A percentile compares a stretch with the other conserved stretches of the same genome.
phyloP scores from a whole-genome alignment of 495 filamentous ascomycete genomes.

The Penicillium canariense region DNA sequence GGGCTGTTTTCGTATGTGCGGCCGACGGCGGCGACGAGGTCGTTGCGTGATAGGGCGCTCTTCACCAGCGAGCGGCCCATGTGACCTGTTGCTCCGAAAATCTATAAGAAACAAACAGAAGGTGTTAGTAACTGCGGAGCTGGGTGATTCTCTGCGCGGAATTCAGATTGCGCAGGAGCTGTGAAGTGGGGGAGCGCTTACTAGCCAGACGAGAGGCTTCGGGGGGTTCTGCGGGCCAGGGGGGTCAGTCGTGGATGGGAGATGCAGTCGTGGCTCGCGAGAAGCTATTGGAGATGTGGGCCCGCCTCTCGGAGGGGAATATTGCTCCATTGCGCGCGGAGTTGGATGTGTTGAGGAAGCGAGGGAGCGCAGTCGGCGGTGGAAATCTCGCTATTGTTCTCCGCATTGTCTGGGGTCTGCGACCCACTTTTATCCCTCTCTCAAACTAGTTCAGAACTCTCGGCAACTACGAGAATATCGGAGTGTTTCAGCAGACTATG shows the following conservation, averaged over 20 bases:
- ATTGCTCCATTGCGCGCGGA: slow-evolving; percentile 31
- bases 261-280: slow-evolving; percentile 48
- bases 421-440: background rate
- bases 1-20: slow-evolving; percentile 76
- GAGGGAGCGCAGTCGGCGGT: background rate
- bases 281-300: slow-evolving; percentile 24
- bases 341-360: background rate
- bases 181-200: slow-evolving; percentile 38
- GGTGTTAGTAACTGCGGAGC: slow-evolving; percentile 4
- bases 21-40: slow-evolving; percentile 87
- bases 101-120: slow-evolving; percentile 37
- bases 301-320: slow-evolving; percentile 30
- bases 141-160: background rate
- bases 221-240: slow-evolving; percentile 68
- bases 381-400: background rate
- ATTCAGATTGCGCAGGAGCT: background rate
- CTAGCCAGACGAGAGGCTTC: slow-evolving; percentile 79
- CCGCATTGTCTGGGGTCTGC: slow-evolving; percentile 3
- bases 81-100: slow-evolving; percentile 95
- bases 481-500: too few relatives aligned
- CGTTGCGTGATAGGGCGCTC: slow-evolving; percentile 72
- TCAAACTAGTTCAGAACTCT: too few relatives aligned
- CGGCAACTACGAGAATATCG: too few relatives aligned
- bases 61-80: slow-evolving; percentile 90
- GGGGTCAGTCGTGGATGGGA: slow-evolving; percentile 78